These are phyloP conservation scores for Pseudogymnoascus sp. DNA, from an alignment of 2,329 filamentous ascomycete species.

Conservation along the genomic window DNA sequence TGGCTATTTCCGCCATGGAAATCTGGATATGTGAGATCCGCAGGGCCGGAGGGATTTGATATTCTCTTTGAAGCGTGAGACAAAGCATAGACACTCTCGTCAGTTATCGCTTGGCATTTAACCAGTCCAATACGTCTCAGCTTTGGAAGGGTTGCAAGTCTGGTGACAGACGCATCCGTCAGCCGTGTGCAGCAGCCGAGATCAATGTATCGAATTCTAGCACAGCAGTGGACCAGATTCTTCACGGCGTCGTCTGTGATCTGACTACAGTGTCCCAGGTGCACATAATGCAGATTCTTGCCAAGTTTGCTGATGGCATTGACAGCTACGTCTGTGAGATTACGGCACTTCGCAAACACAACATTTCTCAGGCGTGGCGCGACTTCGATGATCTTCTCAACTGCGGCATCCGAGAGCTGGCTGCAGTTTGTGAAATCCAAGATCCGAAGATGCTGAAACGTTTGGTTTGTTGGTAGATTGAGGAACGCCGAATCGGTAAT, in stretches of 20 bases:
- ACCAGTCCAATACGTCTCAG: conserved; percentile 90
- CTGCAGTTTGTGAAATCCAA: conserved; percentile 86
- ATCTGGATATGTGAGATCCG: neutral
- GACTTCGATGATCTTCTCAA: conserved; percentile 77
- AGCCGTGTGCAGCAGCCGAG: conserved; percentile 87
- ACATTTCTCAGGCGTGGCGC: conserved; percentile 87
- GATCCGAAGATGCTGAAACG: conserved; percentile 83
- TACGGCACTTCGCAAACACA: conserved; percentile 86
- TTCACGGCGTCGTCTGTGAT: conserved; percentile 88
- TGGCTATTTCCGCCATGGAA: conserved; percentile 1
- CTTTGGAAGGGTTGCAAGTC: conserved; percentile 81
- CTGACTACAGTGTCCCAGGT: conserved; percentile 84
- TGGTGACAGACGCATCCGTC: conserved; percentile 78
- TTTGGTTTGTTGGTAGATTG: conserved; percentile 57
- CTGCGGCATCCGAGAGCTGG: conserved; percentile 74
- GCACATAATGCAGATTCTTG: conserved; percentile 95
- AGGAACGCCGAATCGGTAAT: conserved; percentile 87
- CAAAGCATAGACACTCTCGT: conserved; percentile 77
- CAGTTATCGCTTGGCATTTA: conserved; percentile 85
- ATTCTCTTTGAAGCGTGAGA: conserved; percentile 54
- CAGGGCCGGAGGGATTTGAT: conserved; percentile 53
- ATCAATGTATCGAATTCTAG: conserved; percentile 93
- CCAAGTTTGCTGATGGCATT: conserved; percentile 79
- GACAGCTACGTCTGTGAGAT: conserved; percentile 84
- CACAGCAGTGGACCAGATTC: conserved; percentile 75